phyloP scores from a whole-genome alignment of 495 filamentous ascomycete genomes.

The Penicillium crystallinum region DNA sequence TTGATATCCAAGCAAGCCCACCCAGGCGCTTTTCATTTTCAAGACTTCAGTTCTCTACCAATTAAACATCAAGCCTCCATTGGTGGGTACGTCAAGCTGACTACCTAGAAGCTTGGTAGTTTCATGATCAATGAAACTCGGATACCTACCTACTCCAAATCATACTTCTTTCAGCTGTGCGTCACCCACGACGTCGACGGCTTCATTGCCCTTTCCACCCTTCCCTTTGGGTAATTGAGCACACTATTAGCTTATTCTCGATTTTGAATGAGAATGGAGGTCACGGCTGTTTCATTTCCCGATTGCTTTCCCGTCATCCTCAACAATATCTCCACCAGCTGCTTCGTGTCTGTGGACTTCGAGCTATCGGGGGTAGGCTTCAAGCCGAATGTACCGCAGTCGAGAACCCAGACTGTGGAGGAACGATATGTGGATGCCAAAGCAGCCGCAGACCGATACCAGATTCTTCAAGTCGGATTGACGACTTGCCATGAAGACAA shows the following conservation, averaged over 20 bases:
- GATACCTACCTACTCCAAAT: background rate
- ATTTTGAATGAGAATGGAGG: slow-evolving; percentile 52
- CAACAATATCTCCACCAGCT: slow-evolving; percentile 49
- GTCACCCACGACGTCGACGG: background rate
- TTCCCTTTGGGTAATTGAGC: background rate
- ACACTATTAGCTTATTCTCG: background rate
- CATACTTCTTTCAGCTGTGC: background rate
- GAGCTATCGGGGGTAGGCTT: slow-evolving; percentile 68
- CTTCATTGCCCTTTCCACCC: background rate
- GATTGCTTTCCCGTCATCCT: slow-evolving; percentile 55
- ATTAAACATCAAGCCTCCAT: background rate
- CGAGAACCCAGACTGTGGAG: slow-evolving; percentile 45
- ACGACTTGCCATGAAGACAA: slow-evolving; percentile 57
- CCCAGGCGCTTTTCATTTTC: no score
- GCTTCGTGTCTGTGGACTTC: slow-evolving; percentile 68
- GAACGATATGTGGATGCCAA: slow-evolving; percentile 63
- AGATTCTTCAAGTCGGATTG: slow-evolving; percentile 72
- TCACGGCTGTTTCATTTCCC: slow-evolving; percentile 51
- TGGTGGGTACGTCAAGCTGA: background rate
- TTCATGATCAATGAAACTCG: background rate
- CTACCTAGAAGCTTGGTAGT: background rate
- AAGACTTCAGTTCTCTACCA: no score
- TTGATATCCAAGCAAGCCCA: background rate
- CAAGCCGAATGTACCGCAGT: slow-evolving; percentile 19
- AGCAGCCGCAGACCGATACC: slow-evolving; percentile 61